A percentile compares a stretch with the other conserved stretches of the same genome.
Conservation (phyloP, 495 filamentous ascomycete genomes). For the Penicillium cosmopolitanum region DNA sequence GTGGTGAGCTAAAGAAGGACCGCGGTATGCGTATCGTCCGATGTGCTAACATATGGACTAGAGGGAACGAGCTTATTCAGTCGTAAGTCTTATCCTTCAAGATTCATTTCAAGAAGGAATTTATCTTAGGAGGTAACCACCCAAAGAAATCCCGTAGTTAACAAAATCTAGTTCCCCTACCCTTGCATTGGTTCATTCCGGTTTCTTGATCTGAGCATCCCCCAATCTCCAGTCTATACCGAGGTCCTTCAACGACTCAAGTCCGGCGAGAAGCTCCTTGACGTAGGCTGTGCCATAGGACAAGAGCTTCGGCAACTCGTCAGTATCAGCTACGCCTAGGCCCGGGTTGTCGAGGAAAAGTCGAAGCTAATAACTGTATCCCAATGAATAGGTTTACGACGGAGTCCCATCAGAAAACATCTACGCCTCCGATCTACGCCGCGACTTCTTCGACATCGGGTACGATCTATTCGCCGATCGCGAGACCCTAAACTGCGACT, state of each 20-base stretch:
- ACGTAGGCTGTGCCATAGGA: constrained; percentile 46
- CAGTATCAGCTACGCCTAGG: not conserved
- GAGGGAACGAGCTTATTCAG: constrained; percentile 26
- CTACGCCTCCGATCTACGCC: constrained; percentile 45
- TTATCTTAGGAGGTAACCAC: not conserved
- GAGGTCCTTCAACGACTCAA: constrained; percentile 45
- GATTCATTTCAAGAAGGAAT: not conserved
- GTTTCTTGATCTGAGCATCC: constrained; percentile 51
- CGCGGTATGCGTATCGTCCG: too few relatives aligned
- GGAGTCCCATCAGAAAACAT: constrained; percentile 33
- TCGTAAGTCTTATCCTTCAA: constrained; percentile 18
- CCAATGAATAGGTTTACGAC: constrained; percentile 25
- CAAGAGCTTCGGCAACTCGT: constrained; percentile 45
- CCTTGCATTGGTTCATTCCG: constrained; percentile 58
- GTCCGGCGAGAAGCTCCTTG: constrained; percentile 39
- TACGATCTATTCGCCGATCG: constrained; percentile 54
- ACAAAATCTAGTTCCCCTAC: constrained; percentile 39
- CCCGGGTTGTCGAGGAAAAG: not conserved
- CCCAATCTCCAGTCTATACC: constrained; percentile 35
- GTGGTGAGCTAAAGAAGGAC: constrained; percentile 38
- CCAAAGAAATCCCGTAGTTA: not conserved
- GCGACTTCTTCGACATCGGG: constrained; percentile 47
- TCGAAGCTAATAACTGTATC: too few relatives aligned
- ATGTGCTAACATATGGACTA: not conserved
- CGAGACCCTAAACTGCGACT: constrained; percentile 43